These are phyloP conservation scores for Termitomyces sp. DNA, from an alignment of 768 basidiomycete species.

Conservation along the genomic window DNA sequence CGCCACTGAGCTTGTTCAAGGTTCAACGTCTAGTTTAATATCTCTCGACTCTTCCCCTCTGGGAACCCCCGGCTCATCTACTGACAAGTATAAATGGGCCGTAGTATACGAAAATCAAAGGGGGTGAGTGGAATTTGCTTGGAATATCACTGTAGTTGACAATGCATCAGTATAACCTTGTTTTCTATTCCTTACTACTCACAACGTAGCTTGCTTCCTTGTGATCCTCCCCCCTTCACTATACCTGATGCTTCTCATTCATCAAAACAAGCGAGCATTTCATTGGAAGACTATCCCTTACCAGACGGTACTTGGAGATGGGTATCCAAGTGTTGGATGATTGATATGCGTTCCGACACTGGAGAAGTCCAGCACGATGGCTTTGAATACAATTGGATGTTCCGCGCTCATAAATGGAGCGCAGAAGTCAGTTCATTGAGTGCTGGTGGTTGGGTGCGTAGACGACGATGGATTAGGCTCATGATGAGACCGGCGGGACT, in stretches of 20 bases:
- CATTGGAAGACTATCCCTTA: conserved; percentile 60
- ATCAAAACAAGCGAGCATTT: conserved; percentile 46
- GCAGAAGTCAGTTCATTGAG: conserved; percentile 53
- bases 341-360: conserved; percentile 77
- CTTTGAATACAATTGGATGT: conserved; percentile 83
- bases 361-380: conserved; percentile 79
- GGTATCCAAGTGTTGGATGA: conserved; percentile 80
- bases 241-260: conserved; percentile 38
- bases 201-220: conserved; percentile 58
- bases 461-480: conserved; percentile 77
- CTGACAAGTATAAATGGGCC: conserved; percentile 70
- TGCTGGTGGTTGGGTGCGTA: conserved; percentile 68
- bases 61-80: conserved; percentile 22
- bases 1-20: neutral
- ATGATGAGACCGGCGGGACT: conserved; percentile 65
- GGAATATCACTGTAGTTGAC: neutral
- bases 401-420: conserved; percentile 63
- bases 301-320: conserved; percentile 81
- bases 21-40: conserved; percentile 3
- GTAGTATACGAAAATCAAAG: conserved; percentile 79
- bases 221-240: conserved; percentile 73
- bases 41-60: conserved; percentile 10
- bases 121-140: conserved; percentile 43
- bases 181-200: conserved; percentile 77
- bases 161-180: conserved; percentile 42